Evolutionary conservation across 2,329 filamentous ascomycete genomes (phyloP), one percentile per base, ranked within the genome.

Genomic region (Beauveria australis): DNA sequence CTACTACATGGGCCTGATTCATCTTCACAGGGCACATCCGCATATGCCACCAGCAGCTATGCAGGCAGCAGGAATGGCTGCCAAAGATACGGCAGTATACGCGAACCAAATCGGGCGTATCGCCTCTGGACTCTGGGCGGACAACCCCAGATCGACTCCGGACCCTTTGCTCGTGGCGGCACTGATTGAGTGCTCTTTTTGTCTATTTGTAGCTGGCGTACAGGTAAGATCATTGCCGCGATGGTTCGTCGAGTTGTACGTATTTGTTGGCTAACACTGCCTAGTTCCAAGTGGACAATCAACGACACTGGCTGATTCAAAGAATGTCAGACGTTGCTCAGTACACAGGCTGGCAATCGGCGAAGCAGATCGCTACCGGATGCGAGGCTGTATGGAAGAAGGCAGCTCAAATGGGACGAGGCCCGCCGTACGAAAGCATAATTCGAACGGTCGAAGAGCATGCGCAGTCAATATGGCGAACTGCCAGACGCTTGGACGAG

Each of bases 31-130:
- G 40, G 81, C 87, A 1, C 92, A 97, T 66, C 94, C 94, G 0
- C 84, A 83, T 26, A 97, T 97, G 92, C 93, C 92, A 0, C 91
- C 93, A 0, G 87, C 92, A 9, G 89, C 92, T 41, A 92, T 96
- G 84, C 84, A 92, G 67, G 92, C 94, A 3, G 91, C 91, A 0
- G 89, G 88, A 8, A 81, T 95, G 64, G 86, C 89, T 10, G 91
- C 91, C 0, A 77, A 78, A 16, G 83, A 89, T 54, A 97, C 93
- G 1, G 83, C 81, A 3, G 76, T 76, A 0, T 89, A 85, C 72
- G 89, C 92, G 1, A 86, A 86, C 63, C 81, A 87, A 64, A 85
- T 97, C 62, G 92, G 91, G 8, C 85, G 88, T 24, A 93, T 97
- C 60, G 83, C 86, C 2, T 90, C 89, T 0, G 92, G 92, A 0